These are phyloP conservation scores for Penicillium cataractarum DNA, from an alignment of 495 filamentous ascomycete genomes.

Conservation along the genomic window DNA sequence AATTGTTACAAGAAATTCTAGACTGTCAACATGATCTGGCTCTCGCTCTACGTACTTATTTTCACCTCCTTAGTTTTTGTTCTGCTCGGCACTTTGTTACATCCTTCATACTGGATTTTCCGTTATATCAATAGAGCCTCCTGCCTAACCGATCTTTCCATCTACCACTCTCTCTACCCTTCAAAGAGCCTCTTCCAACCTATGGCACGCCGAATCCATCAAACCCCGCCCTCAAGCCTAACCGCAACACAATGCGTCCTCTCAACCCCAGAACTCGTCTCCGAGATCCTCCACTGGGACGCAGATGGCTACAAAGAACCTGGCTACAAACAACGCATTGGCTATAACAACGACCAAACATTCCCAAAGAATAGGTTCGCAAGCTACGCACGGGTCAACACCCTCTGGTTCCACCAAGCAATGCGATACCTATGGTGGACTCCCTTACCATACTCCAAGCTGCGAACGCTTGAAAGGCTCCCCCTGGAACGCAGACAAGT, in stretches of 20 bases:
- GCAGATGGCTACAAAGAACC: neutral
- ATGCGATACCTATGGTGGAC: conserved; percentile 2
- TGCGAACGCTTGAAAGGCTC: neutral
- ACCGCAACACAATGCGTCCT: neutral
- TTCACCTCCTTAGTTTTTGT: neutral
- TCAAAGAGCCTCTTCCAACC: neutral
- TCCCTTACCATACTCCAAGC: neutral
- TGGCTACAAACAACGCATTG: no score
- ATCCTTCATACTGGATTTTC: neutral
- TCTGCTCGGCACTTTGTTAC: neutral
- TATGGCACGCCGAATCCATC: neutral
- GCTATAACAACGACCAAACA: neutral
- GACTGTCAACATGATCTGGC: neutral
- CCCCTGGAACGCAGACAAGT: neutral
- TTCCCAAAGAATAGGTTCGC: neutral
- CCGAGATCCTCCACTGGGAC: neutral
- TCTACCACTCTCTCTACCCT: neutral
- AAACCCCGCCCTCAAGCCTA: neutral
- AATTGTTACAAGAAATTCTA: neutral
- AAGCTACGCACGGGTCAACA: neutral
- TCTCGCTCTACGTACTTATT: neutral
- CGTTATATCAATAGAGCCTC: neutral
- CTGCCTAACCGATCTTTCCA: neutral
- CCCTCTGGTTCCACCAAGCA: neutral
- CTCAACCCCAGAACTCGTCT: neutral